phyloP scores from a whole-genome alignment of 176 grass and related monocot genomes.

The Chloris gayana region DNA sequence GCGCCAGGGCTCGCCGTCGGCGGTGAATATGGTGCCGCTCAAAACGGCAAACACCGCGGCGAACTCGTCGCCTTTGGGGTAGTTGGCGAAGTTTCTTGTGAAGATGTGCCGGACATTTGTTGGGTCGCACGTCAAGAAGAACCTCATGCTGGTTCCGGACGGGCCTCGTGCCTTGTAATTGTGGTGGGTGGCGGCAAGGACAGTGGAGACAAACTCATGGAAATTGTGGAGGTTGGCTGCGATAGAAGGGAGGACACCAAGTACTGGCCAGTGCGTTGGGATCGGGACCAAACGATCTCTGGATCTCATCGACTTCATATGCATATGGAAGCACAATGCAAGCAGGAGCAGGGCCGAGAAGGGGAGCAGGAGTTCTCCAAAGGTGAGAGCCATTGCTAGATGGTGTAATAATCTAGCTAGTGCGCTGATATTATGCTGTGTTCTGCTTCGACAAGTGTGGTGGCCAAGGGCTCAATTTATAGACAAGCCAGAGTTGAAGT shows the following conservation, averaged over 20 bases:
- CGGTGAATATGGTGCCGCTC: conserved; percentile 27
- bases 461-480: no score
- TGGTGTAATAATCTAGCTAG: no score
- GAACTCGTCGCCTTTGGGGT: conserved; percentile 44
- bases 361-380: no score
- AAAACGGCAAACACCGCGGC: conserved; percentile 28
- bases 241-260: background rate
- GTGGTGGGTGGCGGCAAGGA: background rate
- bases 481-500: no score
- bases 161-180: background rate
- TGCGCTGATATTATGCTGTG: no score
- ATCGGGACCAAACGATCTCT: background rate
- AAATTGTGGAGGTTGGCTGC: background rate
- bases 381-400: no score
- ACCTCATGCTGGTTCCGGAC: background rate
- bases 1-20: conserved; percentile 35
- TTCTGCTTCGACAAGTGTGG: no score
- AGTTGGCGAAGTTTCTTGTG: conserved; percentile 31
- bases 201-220: background rate
- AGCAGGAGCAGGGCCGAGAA: no score
- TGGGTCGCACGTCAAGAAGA: conserved; percentile 15
- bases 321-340: background rate
- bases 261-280: background rate
- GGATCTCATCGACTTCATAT: background rate
- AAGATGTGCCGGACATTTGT: conserved; percentile 44